phyloP scores from a whole-genome alignment of 257 asterid genomes.

The Nemophila menziesii region DNA sequence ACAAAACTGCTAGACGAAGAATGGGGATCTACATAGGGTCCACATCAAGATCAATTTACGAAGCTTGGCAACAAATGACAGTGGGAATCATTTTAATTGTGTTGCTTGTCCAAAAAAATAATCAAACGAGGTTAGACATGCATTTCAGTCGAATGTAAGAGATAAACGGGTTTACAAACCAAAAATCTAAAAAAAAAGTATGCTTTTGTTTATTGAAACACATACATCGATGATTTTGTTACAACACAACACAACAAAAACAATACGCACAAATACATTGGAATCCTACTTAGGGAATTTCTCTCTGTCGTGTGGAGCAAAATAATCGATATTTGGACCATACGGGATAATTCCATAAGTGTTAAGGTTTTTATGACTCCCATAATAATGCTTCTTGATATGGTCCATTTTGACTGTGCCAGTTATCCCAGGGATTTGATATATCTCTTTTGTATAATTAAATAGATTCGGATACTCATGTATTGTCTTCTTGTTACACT shows the following conservation, averaged over 20 bases:
- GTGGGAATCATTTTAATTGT: no score
- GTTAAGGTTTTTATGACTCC: conserved; percentile 81
- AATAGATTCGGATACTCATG: conserved; percentile 73
- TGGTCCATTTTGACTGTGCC: conserved; percentile 85
- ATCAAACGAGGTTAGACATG: no score
- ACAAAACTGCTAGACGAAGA: no score
- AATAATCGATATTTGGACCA: conserved; percentile 63
- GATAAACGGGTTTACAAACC: not conserved
- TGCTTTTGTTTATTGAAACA: not conserved
- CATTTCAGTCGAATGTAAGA: no score
- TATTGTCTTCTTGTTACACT: conserved; percentile 72
- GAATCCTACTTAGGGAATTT: conserved; percentile 31
- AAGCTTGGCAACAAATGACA: no score
- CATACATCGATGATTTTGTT: not conserved
- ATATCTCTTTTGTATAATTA: conserved; percentile 71
- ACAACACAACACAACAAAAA: not conserved
- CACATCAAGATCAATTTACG: no score
- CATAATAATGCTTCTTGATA: conserved; percentile 86
- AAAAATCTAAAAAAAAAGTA: no score
- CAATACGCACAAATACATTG: not conserved
- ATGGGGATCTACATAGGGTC: no score
- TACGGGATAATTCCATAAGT: conserved; percentile 78
- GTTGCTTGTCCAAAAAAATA: no score
- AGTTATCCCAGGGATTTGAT: conserved; percentile 60
- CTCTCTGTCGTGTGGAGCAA: conserved; percentile 65